These are phyloP conservation scores for Cadophora sp. DNA, from an alignment of 2,329 filamentous ascomycete genomes.

Conservation along the genomic window DNA sequence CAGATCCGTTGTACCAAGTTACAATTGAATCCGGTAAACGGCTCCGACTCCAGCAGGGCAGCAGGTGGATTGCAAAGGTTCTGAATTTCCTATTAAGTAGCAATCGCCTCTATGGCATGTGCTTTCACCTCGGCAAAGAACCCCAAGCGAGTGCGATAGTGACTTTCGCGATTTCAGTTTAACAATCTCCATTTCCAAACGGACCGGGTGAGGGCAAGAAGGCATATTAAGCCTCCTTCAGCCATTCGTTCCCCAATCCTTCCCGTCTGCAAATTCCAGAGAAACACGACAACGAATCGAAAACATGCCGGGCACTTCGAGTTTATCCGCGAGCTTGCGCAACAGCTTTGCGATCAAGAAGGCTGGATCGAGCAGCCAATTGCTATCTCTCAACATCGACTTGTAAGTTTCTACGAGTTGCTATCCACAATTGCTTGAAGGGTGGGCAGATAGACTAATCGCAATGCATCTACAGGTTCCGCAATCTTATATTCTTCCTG, in stretches of 20 bases:
- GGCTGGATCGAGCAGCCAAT: slow-evolving; percentile 60
- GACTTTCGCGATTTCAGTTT: slow-evolving; percentile 11
- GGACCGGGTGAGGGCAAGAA: slow-evolving; percentile 9
- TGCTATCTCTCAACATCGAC: slow-evolving; percentile 70
- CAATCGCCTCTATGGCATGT: slow-evolving; percentile 20
- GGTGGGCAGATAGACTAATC: slow-evolving; percentile 16
- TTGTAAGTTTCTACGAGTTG: slow-evolving; percentile 60
- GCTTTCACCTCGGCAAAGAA: slow-evolving; percentile 26
- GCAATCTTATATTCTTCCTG: slow-evolving; percentile 87
- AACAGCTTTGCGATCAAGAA: slow-evolving; percentile 70
- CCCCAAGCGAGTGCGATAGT: slow-evolving; percentile 21
- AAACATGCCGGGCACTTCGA: slow-evolving; percentile 68
- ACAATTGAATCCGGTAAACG: slow-evolving; percentile 16
- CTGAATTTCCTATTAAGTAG: slow-evolving; percentile 1
- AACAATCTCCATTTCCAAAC: slow-evolving; percentile 6
- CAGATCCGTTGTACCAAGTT: not conserved
- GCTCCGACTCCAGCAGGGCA: slow-evolving; percentile 10
- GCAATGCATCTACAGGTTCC: slow-evolving; percentile 60
- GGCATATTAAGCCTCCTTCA: slow-evolving; percentile 13
- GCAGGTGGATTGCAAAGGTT: slow-evolving; percentile 6
- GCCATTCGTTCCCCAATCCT: not conserved
- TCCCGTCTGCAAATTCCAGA: not conserved
- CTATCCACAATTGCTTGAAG: not conserved
- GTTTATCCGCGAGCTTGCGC: slow-evolving; percentile 74
- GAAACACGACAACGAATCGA: slow-evolving; percentile 1